phyloP scores from a whole-genome alignment of 345 rosid genomes.

The Ailanthus altissimus region DNA sequence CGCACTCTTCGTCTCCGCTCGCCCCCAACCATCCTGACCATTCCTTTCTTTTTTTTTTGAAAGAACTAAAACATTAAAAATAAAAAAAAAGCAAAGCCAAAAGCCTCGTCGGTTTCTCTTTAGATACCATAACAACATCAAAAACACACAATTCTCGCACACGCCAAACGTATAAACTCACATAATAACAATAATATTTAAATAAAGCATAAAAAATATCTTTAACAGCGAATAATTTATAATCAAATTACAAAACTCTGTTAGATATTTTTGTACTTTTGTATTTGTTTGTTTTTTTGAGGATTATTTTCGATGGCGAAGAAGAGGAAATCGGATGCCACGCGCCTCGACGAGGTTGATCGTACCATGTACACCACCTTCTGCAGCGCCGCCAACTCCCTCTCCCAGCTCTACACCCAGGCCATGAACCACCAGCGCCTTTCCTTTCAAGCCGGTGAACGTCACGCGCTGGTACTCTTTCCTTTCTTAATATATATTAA shows the following conservation, averaged over 20 bases:
- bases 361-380: constrained; percentile 84
- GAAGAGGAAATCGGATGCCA: constrained; percentile 85
- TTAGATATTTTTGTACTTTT: constrained; percentile 12
- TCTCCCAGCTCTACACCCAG: constrained; percentile 87
- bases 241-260: neutral
- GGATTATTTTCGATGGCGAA: constrained; percentile 53
- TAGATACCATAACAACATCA: too few relatives aligned
- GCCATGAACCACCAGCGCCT: constrained; percentile 77
- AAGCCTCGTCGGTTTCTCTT: neutral
- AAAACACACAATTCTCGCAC: neutral
- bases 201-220: too few relatives aligned
- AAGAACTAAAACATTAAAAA: too few relatives aligned
- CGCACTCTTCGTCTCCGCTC: neutral
- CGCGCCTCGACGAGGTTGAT: constrained; percentile 89
- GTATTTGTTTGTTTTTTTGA: neutral
- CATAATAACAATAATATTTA: neutral
- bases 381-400: constrained; percentile 91
- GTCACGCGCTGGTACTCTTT: constrained; percentile 57
- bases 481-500: neutral
- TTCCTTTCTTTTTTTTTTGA: neutral
- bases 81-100: neutral
- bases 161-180: neutral
- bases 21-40: neutral
- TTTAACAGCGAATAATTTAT: too few relatives aligned
- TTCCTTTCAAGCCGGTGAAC: constrained; percentile 83